Conservation (phyloP, 257 asterid species). For the Jasminum sambac region DNA sequence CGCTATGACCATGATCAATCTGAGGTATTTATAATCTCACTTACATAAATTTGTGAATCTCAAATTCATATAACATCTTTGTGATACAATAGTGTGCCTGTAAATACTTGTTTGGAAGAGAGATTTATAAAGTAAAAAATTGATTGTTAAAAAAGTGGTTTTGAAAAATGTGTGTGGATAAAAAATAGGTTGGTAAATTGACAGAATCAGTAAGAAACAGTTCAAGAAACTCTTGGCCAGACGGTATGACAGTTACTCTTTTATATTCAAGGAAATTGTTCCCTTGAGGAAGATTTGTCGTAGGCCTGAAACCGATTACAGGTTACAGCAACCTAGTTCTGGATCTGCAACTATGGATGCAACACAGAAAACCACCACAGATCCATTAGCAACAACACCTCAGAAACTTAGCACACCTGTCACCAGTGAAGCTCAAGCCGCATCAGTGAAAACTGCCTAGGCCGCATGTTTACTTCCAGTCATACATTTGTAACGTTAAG, state of each 20-base stretch:
- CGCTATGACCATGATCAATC: constrained; percentile 94
- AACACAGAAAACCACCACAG: constrained; percentile 35
- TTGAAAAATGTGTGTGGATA: too few relatives aligned
- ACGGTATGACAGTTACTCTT: background rate
- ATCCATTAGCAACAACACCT: constrained; percentile 24
- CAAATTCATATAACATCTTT: background rate
- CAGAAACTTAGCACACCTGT: constrained; percentile 17
- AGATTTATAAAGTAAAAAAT: too few relatives aligned
- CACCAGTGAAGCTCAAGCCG: constrained; percentile 15
- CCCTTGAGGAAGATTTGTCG: constrained; percentile 58
- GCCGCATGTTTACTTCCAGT: constrained; percentile 12
- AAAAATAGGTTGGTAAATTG: too few relatives aligned
- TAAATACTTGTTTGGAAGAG: too few relatives aligned
- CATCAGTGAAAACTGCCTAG: constrained; percentile 6
- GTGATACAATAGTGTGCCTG: background rate
- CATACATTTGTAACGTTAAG: constrained; percentile 11
- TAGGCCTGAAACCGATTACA: constrained; percentile 55
- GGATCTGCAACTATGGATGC: constrained; percentile 28
- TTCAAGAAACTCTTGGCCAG: too few relatives aligned
- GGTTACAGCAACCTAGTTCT: constrained; percentile 51
- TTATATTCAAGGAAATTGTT: constrained; percentile 65
- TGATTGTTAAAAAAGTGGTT: too few relatives aligned
- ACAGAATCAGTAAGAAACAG: too few relatives aligned
- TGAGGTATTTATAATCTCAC: constrained; percentile 54
- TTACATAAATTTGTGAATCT: background rate